Conservation (phyloP, 176 grass and related monocot species). For the Musa troglodytarum region DNA sequence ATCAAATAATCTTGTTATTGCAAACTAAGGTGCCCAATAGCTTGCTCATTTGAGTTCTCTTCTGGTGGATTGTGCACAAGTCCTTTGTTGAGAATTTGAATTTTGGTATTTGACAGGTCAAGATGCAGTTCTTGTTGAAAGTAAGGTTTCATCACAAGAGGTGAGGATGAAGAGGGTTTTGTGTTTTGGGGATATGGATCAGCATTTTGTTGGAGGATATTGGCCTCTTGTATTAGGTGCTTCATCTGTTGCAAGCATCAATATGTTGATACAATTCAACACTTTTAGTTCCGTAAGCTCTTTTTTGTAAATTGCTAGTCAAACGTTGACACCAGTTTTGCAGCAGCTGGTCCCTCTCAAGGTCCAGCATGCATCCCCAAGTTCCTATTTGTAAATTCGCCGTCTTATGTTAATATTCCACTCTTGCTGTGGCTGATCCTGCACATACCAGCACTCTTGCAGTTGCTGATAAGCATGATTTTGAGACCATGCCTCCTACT, state of each 20-base stretch:
- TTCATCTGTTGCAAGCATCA: neutral
- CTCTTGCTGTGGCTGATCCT: neutral
- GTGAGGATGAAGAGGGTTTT: conserved; percentile 14
- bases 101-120: conserved; percentile 48
- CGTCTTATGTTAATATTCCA: neutral
- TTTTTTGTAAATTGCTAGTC: neutral
- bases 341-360: too few species aligned
- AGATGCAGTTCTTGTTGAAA: conserved; percentile 95
- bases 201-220: neutral
- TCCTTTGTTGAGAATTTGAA: too few species aligned
- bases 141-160: conserved; percentile 93
- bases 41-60: neutral
- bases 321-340: too few species aligned
- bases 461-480: neutral
- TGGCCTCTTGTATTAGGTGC: neutral
- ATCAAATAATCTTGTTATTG: neutral
- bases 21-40: neutral
- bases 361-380: too few species aligned
- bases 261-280: neutral
- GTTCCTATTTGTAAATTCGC: neutral
- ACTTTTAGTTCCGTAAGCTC: neutral
- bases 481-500: too few species aligned
- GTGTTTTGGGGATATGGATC: neutral
- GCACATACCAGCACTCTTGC: neutral
- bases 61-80: neutral